A percentile compares a stretch with the other conserved stretches of the same genome.
phyloP scores from a whole-genome alignment of 352 stramenopile species.

The Phytophthora niederhauseri region DNA sequence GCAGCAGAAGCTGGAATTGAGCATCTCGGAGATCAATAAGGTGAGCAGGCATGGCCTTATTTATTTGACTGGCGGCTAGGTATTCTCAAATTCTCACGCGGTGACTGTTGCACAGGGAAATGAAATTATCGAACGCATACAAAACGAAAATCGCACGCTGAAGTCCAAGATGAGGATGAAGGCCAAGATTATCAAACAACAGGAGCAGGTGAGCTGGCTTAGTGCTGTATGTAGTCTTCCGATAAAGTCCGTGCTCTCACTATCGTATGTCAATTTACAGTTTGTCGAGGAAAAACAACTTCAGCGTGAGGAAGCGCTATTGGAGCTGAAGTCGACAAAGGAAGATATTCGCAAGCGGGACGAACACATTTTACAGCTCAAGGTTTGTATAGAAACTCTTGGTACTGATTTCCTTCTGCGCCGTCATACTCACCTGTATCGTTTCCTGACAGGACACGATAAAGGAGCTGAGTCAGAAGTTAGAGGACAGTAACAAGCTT shows the following conservation, averaged over 20 bases:
- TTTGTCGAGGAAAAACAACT: slow-evolving; percentile 82
- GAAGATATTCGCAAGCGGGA: slow-evolving; percentile 77
- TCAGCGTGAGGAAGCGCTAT: slow-evolving; percentile 64
- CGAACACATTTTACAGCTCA: slow-evolving; percentile 63
- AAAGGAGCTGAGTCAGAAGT: slow-evolving; percentile 78
- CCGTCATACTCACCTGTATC: no score
- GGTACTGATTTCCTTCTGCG: not conserved
- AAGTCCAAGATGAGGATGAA: slow-evolving; percentile 89
- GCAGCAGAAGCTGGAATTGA: slow-evolving; percentile 89
- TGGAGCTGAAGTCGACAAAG: slow-evolving; percentile 67
- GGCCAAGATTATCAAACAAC: slow-evolving; percentile 90
- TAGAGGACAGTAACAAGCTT: slow-evolving; percentile 90
- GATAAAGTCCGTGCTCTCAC: not conserved
- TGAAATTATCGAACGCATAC: slow-evolving; percentile 90
- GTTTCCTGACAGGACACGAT: slow-evolving; percentile 51
- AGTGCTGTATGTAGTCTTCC: not conserved
- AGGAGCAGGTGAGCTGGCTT: slow-evolving; percentile 62
- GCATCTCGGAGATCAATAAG: slow-evolving; percentile 93
- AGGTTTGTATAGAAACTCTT: slow-evolving; percentile 36
- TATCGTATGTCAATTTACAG: slow-evolving; percentile 23
- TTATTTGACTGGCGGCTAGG: not conserved
- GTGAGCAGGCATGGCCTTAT: slow-evolving; percentile 28
- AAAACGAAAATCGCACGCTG: slow-evolving; percentile 78
- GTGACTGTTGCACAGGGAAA: slow-evolving; percentile 60
- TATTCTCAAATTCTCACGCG: not conserved